Base-by-base conservation (phyloP, 805 yeast genomes). In the Ogataea wickerhamii region DNA sequence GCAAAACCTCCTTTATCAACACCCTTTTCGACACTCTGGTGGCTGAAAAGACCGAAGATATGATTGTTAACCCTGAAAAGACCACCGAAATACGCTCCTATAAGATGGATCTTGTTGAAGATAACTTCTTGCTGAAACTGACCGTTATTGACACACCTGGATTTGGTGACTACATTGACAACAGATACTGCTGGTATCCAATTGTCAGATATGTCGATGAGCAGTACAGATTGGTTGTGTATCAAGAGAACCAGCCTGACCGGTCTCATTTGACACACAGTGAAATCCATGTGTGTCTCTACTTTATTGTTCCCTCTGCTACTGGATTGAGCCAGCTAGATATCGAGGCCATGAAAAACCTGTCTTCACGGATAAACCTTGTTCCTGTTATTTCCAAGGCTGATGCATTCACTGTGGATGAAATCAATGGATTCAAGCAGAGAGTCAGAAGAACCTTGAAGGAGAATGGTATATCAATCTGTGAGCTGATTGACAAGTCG, bases 331-430 rank as follows among this genome's bases (percentile, higher is more conserved):
- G 73, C 38, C 76, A 82, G 6, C 65, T 82, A 37, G 96, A 89
- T 60, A 71, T 86, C 44, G 79, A 73, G 46, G 74, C 84, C 5
- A 78, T 88, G 85, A 76, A 75, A 59, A 78, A 76, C 44, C 69
- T 89, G 19, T 71, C 84, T 21, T 67, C 74, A 19, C 72, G 91
- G 38, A 89, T 83, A 28, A 88, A 87, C 54, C 70, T 89, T 45
- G 77, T 88, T 44, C 96, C 96, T 1, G 77, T 88, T 4, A 74
- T 87, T 51, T 75, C 87, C 19, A 85, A 87, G 58, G 83, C 91
- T 4, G 96, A 88, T 60, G 78, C 82, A 0, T 71, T 82, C 42
- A 78, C 87, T 6, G 55, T 58, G 14, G 66, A 61, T 4, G 95
- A 85, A 53, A 50, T 82, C 49, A 49, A 43, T 7, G 56, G 64